A percentile compares a stretch with the other conserved stretches of the same genome.
Evolutionary conservation across 495 filamentous ascomycete species (phyloP).

Genomic region (Corynascus novoguineensis): DNA sequence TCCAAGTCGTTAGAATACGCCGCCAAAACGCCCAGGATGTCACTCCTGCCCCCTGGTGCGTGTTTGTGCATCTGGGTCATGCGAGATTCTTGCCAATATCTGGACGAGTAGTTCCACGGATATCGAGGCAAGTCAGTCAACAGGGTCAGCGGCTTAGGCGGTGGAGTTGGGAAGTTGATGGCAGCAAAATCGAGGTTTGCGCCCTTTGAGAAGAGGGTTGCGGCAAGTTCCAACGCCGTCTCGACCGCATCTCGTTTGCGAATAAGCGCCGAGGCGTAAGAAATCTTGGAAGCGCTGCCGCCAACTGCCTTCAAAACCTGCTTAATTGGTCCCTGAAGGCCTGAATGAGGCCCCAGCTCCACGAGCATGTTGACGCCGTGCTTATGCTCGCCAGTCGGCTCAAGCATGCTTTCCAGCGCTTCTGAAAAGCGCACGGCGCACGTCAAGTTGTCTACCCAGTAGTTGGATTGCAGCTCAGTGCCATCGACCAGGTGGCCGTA

Average conservation of each 20-base stretch:
- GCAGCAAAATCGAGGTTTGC: conserved; percentile 32
- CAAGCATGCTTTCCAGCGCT: conserved; percentile 33
- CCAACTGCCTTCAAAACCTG: conserved; percentile 45
- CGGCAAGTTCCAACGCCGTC: conserved; percentile 41
- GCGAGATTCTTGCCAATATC: conserved; percentile 51
- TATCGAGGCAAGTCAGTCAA: conserved; percentile 44
- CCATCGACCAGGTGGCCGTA: conserved; percentile 28
- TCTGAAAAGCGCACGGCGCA: conserved; percentile 39
- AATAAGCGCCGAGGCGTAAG: conserved; percentile 29
- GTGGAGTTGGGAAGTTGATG: conserved; percentile 40
- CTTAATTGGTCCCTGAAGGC: conserved; percentile 53
- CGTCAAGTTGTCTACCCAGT: conserved; percentile 43
- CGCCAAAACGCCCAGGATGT: conserved; percentile 49
- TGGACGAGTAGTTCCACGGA: conserved; percentile 47
- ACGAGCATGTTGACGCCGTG: conserved; percentile 45
- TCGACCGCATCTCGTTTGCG: conserved; percentile 41
- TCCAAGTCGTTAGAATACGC: conserved; percentile 45
- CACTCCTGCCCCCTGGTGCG: conserved; percentile 40
- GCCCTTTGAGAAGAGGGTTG: conserved; percentile 43
- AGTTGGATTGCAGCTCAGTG: conserved; percentile 37
- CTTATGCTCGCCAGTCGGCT: conserved; percentile 33
- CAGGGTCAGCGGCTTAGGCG: conserved; percentile 29
- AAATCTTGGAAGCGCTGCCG: conserved; percentile 31
- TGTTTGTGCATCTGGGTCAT: conserved; percentile 48
- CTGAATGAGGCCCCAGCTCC: conserved; percentile 59